Base-by-base conservation (phyloP, 2,329 filamentous ascomycete genomes). In the Neonectria sp. region DNA sequence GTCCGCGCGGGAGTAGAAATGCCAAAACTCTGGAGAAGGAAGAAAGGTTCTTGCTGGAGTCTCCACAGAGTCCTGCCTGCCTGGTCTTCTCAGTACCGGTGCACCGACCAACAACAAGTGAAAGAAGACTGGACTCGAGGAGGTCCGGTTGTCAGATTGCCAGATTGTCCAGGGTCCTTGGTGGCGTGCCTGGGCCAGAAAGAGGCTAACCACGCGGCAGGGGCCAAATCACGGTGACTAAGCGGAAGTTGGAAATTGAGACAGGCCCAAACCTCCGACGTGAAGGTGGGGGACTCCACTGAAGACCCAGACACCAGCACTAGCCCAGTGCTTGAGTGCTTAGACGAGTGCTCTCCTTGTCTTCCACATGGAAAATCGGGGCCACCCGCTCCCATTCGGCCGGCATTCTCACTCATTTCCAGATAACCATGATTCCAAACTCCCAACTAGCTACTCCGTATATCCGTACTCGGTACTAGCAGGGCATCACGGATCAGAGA, bases 341-440 rank as follows among this genome's bases (percentile, higher is more conserved):
- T 29, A 9, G 27, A 15, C 8, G 48, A 31, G 24, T 4, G 15
- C 25, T 29, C 40, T 21, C n/a, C n/a, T 21, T 21, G 21, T 21
- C 55, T 59, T n/a, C 46, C 57, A 29, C 46, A 60, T 60, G 46
- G 57, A 60, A 60, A 52, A 21, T n/a, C 37, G 29, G 31, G 45
- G 24, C 46, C 11, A 1, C 37, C 37, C 17, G 17, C 40, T 21
- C 8, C 13, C 13, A 35, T 4, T 12, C n/a, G 13, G 37, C 37
- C 37, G 15, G 6, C 37, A 6, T n/a, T 40, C 2, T 40, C 8
- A 6, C 37, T 40, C 6, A 17, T 40, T 7, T n/a, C 17, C 13
- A n/a, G 37, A 43, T n/a, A 43, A n/a, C 6, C 6, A 5, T 17
- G 17, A n/a, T 46, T 24, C 46, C 31, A 29, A 52, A n/a, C 57